Conservation (phyloP, 2,329 filamentous ascomycete species). For the Pleomassaria siparia region DNA sequence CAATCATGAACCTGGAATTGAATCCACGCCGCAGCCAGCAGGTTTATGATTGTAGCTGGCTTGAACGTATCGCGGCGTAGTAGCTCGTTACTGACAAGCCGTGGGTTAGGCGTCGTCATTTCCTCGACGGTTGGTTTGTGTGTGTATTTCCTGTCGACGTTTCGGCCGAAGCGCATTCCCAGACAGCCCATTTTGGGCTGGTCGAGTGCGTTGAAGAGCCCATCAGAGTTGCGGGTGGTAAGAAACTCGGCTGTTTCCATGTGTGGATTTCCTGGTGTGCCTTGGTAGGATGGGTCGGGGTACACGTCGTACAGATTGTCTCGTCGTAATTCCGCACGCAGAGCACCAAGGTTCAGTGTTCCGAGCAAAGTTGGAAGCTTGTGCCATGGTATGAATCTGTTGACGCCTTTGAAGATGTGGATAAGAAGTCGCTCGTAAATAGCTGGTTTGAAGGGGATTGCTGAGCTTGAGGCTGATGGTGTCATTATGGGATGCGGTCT, state of each 20-base stretch:
- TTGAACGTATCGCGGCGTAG: constrained; percentile 49
- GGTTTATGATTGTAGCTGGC: constrained; percentile 49
- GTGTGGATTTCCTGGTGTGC: constrained; percentile 31
- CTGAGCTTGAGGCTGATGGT: neutral
- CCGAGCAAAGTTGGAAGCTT: constrained; percentile 46
- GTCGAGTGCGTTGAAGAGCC: constrained; percentile 47
- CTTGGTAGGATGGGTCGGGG: constrained; percentile 41
- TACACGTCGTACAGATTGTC: constrained; percentile 51
- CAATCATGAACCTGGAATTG: constrained; percentile 49
- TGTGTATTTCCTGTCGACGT: constrained; percentile 44
- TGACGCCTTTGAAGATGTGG: constrained; percentile 41
- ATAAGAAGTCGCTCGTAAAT: constrained; percentile 25
- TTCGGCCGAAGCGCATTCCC: constrained; percentile 50
- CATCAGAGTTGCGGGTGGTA: constrained; percentile 47
- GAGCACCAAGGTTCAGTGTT: constrained; percentile 45
- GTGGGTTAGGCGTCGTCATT: constrained; percentile 48
- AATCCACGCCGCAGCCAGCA: constrained; percentile 54
- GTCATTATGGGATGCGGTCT: constrained; percentile 1
- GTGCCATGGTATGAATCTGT: constrained; percentile 47
- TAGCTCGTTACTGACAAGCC: constrained; percentile 47
- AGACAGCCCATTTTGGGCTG: constrained; percentile 49
- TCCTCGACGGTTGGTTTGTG: constrained; percentile 45
- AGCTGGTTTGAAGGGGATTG: constrained; percentile 5
- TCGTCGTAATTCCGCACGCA: constrained; percentile 47
- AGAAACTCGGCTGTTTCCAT: constrained; percentile 35